Evolutionary conservation across 345 rosid species (phyloP), one percentile per base, ranked within the genome.

Genomic region (Hibiscus tridactylites): DNA sequence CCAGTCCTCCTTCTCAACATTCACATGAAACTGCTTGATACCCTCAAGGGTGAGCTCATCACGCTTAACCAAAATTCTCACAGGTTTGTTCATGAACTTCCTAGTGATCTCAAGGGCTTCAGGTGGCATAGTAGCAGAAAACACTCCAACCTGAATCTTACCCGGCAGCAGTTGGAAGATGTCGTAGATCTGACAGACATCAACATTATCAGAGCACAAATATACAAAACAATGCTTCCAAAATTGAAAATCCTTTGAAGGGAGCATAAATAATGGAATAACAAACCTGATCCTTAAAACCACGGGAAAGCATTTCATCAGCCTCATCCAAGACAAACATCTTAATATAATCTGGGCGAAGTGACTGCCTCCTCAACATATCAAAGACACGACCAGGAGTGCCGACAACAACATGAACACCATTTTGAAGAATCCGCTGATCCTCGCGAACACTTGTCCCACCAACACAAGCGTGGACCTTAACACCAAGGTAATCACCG

Each of bases 381-480:
- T 93, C 98, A 74, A 91, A 93, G 59, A 93, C 98, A 83, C 98
- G 98, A 19, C 97, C 97, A 15, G 98, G 98, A 44, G 98, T 93
- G 9, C 98, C 98, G 44, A 93, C 98, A 44, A 93, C 98, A 79
- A 88, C 98, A 81, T 93, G 96, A 37, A 91, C 98, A 73, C 97
- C 98, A 74, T 86, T 77, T 80, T 91, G 97, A 71, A 93, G 96
- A 58, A 93, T 88, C 8, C 94, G 92, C 39, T 93, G 96, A 63
- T 93, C 98, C 80, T 93, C 98, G 4, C 97, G 95, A 17, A 92
- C 98, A 73, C 92, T 93, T 35, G 98, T 93, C 3, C 98, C 98
- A 65, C 98, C 98, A 9, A 93, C 97, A 79, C 97, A 93, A 5
- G 98, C 97, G 60, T 93, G 98, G 58, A 88, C 98, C 82, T 87